Evolutionary conservation across 1,284 basidiomycete species (phyloP).

Genomic region (Sporisorium sorghi): DNA sequence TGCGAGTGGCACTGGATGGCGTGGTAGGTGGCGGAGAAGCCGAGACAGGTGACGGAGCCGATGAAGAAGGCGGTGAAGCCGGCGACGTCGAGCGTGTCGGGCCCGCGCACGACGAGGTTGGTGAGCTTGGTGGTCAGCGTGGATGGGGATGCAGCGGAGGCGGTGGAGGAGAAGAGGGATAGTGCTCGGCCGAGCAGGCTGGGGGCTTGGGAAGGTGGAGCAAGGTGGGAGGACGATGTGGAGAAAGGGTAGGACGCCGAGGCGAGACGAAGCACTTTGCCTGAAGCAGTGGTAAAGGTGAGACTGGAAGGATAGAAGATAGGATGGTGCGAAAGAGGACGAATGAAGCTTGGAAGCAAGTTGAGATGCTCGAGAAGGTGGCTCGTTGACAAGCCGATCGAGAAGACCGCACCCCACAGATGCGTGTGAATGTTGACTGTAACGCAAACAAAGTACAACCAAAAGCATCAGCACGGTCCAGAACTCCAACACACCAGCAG

Average conservation of each 20-base stretch:
- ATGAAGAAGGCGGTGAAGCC: constrained; percentile 78
- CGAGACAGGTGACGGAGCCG: constrained; percentile 81
- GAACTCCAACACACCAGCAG: too few species aligned
- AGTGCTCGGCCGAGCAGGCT: constrained; percentile 10
- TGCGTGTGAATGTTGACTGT: constrained; percentile 91
- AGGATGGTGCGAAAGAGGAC: constrained; percentile 51
- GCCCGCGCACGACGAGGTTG: constrained; percentile 56
- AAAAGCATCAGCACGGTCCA: background rate
- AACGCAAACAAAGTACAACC: background rate
- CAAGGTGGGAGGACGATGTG: background rate
- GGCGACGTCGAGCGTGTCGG: constrained; percentile 76
- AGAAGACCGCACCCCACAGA: constrained; percentile 79
- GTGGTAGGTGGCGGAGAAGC: constrained; percentile 82
- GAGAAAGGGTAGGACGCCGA: constrained; percentile 43
- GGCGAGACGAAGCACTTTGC: constrained; percentile 48
- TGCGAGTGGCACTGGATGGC: constrained; percentile 80
- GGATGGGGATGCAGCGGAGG: constrained; percentile 2
- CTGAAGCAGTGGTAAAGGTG: constrained; percentile 44
- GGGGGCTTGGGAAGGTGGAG: background rate
- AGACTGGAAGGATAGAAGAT: constrained; percentile 57
- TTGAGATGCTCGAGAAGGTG: constrained; percentile 53
- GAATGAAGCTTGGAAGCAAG: constrained; percentile 46
- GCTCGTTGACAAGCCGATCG: constrained; percentile 72
- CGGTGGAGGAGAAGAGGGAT: constrained; percentile 11
- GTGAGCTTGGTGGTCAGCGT: constrained; percentile 3